phyloP scores from a whole-genome alignment of 306 rosid species.

The Vigna hirtella region DNA sequence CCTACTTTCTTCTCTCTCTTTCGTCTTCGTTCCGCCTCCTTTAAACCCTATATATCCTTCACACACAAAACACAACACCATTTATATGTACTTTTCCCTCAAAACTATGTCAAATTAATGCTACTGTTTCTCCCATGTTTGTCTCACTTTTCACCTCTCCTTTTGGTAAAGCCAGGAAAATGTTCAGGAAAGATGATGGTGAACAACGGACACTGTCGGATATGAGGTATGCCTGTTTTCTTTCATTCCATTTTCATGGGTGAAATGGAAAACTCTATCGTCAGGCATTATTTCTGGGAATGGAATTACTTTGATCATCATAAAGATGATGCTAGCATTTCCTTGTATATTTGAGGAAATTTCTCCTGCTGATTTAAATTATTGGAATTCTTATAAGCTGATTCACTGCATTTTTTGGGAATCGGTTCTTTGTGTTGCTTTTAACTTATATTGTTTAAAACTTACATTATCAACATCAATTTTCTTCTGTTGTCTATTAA shows the following conservation, averaged over 20 bases:
- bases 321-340: background rate
- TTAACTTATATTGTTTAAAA: background rate
- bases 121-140: background rate
- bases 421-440: background rate
- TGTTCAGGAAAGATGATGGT: background rate
- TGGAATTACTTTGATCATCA: background rate
- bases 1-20: background rate
- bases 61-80: background rate
- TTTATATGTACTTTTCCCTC: background rate
- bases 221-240: conserved; percentile 24
- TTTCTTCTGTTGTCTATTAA: conserved; percentile 15
- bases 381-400: background rate
- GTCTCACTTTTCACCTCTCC: background rate
- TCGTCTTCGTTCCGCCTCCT: conserved; percentile 15
- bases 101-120: background rate
- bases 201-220: background rate
- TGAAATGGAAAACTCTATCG: background rate
- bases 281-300: background rate
- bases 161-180: background rate
- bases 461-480: background rate
- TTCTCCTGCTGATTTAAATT: background rate
- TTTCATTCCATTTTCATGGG: background rate
- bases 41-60: conserved; percentile 16
- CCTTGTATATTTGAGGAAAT: background rate
- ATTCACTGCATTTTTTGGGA: background rate